These are phyloP conservation scores for Hirschioporus abietinus DNA, from an alignment of 768 basidiomycete species.

Conservation along the genomic window DNA sequence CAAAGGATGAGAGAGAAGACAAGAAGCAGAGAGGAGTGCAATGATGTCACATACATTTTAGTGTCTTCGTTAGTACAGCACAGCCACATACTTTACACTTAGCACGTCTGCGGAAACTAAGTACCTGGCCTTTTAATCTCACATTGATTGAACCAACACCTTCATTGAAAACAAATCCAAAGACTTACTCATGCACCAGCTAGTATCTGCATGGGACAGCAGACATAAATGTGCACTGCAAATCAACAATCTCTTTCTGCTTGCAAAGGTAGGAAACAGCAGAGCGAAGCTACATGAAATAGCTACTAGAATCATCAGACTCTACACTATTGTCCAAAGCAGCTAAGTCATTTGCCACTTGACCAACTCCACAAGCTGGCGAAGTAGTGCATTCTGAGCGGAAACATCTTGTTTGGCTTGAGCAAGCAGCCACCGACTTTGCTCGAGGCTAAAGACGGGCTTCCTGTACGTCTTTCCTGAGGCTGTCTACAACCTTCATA, in stretches of 20 bases:
- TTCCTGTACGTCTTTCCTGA: conserved; percentile 57
- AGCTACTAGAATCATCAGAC: conserved; percentile 50
- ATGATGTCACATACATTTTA: too few species aligned
- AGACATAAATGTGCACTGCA: too few species aligned
- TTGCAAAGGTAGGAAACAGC: conserved; percentile 80
- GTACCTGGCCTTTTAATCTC: too few species aligned
- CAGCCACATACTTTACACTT: too few species aligned
- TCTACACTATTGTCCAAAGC: conserved; percentile 37
- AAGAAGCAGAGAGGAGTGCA: too few species aligned
- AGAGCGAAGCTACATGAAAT: conserved; percentile 67
- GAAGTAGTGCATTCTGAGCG: conserved; percentile 70
- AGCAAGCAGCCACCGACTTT: conserved; percentile 53
- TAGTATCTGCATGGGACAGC: too few species aligned
- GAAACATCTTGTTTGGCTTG: conserved; percentile 70
- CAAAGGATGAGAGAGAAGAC: too few species aligned
- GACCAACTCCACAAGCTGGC: conserved; percentile 82
- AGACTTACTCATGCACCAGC: too few species aligned
- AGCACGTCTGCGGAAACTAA: too few species aligned
- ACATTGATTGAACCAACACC: too few species aligned
- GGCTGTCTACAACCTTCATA: conserved; percentile 61
- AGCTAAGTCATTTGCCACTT: conserved; percentile 52
- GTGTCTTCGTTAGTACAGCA: too few species aligned
- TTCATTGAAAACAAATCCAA: too few species aligned
- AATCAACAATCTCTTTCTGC: conserved; percentile 89
- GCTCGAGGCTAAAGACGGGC: conserved; percentile 51